A percentile compares a stretch with the other conserved stretches of the same genome.
These are phyloP conservation scores for Blastobotrys muscicola DNA, from an alignment of 805 yeast species.

Conservation along the genomic window DNA sequence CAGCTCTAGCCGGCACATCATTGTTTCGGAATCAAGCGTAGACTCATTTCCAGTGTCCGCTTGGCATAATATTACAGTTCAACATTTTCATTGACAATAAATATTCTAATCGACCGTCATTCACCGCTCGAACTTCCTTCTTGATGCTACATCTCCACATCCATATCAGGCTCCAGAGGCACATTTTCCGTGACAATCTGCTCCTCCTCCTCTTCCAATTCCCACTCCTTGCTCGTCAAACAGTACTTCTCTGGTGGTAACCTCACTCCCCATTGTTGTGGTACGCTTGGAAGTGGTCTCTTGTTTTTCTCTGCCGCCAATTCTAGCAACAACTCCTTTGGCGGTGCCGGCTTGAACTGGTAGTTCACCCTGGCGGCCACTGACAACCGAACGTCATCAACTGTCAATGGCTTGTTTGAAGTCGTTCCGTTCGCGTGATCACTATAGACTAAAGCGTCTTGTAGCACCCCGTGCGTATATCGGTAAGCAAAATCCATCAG, in stretches of 20 bases:
- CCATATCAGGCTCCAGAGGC: conserved; percentile 34
- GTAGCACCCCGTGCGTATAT: conserved; percentile 76
- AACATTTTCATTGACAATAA: no score
- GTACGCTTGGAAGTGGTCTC: conserved; percentile 81
- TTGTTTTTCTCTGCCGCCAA: conserved; percentile 88
- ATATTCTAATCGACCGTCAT: no score
- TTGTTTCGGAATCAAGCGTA: no score
- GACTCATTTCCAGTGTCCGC: no score
- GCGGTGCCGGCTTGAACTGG: conserved; percentile 93
- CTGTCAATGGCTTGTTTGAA: conserved; percentile 45
- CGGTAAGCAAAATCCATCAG: conserved; percentile 91
- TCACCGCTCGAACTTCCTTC: no score
- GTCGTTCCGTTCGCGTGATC: conserved; percentile 49
- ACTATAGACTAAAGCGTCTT: conserved; percentile 80
- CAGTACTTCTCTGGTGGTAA: conserved; percentile 98
- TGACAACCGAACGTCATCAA: conserved; percentile 87
- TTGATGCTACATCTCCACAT: conserved; percentile 8
- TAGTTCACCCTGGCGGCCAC: conserved; percentile 91
- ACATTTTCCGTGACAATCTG: conserved; percentile 14
- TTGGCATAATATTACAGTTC: no score
- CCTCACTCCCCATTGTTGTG: conserved; percentile 85
- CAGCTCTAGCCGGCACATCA: no score
- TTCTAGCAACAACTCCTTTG: conserved; percentile 83
- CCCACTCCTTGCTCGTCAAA: conserved; percentile 75
- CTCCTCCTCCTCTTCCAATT: conserved; percentile 41